phyloP scores from a whole-genome alignment of 768 basidiomycete genomes.

The Russula sp. region DNA sequence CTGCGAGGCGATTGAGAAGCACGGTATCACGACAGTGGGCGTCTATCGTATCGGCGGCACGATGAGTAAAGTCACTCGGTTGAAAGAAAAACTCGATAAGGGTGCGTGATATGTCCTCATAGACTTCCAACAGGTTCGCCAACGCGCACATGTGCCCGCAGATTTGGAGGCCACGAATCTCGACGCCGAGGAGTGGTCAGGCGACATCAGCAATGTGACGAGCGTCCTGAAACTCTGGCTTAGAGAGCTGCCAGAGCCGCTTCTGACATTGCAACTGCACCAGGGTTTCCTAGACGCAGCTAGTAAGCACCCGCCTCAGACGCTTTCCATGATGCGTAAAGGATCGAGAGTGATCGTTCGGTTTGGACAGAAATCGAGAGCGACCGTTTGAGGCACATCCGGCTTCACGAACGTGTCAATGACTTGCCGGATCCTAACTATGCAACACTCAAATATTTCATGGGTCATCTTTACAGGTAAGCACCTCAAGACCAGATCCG shows the following conservation, averaged over 20 bases:
- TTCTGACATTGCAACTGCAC: slow-evolving; percentile 79
- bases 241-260: slow-evolving; percentile 89
- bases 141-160: slow-evolving; percentile 25
- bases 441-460: slow-evolving; percentile 89
- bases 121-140: not conserved
- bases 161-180: slow-evolving; percentile 87
- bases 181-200: slow-evolving; percentile 82
- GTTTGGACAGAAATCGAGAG: slow-evolving; percentile 72
- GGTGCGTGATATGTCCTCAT: slow-evolving; percentile 41
- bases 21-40: slow-evolving; percentile 78
- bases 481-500: slow-evolving; percentile 24
- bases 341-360: not conserved
- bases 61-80: slow-evolving; percentile 73
- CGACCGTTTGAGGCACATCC: slow-evolving; percentile 90
- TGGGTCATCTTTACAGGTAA: slow-evolving; percentile 90
- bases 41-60: slow-evolving; percentile 94
- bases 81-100: slow-evolving; percentile 81
- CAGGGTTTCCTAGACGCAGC: slow-evolving; percentile 94
- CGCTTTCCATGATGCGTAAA: not conserved
- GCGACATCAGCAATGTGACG: slow-evolving; percentile 95
- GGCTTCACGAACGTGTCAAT: slow-evolving; percentile 94
- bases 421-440: slow-evolving; percentile 99
- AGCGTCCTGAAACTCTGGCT: slow-evolving; percentile 95
- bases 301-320: slow-evolving; percentile 47
- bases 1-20: slow-evolving; percentile 84